phyloP scores from a whole-genome alignment of 257 asterid species.

The Penstemon davidsonii region DNA sequence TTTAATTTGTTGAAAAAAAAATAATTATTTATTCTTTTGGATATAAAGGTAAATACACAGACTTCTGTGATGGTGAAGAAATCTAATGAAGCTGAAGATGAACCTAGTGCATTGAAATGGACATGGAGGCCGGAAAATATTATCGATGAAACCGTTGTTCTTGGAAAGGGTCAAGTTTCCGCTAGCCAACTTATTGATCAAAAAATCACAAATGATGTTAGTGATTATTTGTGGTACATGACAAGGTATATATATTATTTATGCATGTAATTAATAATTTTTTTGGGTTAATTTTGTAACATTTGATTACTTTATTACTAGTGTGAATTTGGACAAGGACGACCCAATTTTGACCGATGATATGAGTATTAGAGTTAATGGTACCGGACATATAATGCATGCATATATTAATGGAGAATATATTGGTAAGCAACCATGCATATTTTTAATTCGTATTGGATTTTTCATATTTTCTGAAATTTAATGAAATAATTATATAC shows the following conservation, averaged over 20 bases:
- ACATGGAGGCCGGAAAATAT: slow-evolving; percentile 48
- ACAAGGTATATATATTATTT: slow-evolving; percentile 46
- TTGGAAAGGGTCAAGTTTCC: slow-evolving; percentile 23
- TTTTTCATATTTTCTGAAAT: not conserved
- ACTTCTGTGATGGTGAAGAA: slow-evolving; percentile 50
- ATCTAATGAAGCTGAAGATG: slow-evolving; percentile 34
- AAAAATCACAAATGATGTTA: slow-evolving; percentile 30
- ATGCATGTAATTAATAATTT: not conserved
- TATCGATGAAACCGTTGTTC: slow-evolving; percentile 27
- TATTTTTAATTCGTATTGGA: too few relatives aligned
- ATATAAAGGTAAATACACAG: slow-evolving; percentile 56
- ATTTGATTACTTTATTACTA: slow-evolving; percentile 12
- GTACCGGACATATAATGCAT: slow-evolving; percentile 59
- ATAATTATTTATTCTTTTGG: not conserved
- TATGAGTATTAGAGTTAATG: slow-evolving; percentile 52
- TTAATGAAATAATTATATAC: not conserved
- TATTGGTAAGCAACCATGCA: slow-evolving; percentile 38
- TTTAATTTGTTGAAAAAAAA: not conserved
- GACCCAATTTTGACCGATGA: slow-evolving; percentile 47
- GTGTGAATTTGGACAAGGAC: slow-evolving; percentile 44
- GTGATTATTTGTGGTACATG: slow-evolving; percentile 90
- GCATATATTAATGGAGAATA: slow-evolving; percentile 57
- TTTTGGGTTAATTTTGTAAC: too few relatives aligned
- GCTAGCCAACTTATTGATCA: slow-evolving; percentile 29
- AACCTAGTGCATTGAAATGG: slow-evolving; percentile 52